Base-by-base conservation (phyloP, 225 moss, liverwort and hornwort genomes). In the Antitrichia curtipendula region DNA sequence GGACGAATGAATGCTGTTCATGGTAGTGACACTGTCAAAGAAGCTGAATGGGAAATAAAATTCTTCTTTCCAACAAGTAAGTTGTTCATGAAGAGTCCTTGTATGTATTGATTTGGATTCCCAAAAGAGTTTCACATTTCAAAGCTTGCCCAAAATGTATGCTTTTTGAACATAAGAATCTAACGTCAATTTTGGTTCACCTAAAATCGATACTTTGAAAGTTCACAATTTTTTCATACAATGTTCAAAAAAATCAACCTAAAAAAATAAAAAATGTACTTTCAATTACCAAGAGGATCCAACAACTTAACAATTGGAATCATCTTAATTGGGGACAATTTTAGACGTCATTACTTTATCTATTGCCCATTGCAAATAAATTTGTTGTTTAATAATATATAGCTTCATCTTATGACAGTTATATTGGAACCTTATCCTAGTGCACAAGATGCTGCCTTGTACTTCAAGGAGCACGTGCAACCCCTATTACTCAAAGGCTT, bases 21-120 rank as follows among this genome's bases (percentile, higher is more conserved):
- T 89, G 97, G 98, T 3, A 99, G 97, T 71, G 96, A 94, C 57
- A 94, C 93, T 52, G 47, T 87, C 21, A 91, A 90, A 77, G 92
- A 91, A 57, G 98, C 95, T 19, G 91, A 93, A 77, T 83, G 88
- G 58, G 97, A 99, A 75, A 97, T 99, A 24, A 97, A 96, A 73
- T 97, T 97, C 86, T 99, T 99, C 87, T 99, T 99, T 53, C 96
- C 98, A 38, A 92, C 95, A 82, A 84, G 98, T 92, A 75, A 22
- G 16, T 32, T 29, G 13, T 41, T 29, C 4, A 25, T 16, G 12
- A 56, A 38, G 38, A n/a, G 5, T 38, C 17, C 21, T 74, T 75
- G 0, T 8, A 11, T 16, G 15, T 2, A 54, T 1, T 40, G 3
- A 57, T 40, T 40, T 1, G 1, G 1, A 58, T 58, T 56, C 25